Evolutionary conservation across 768 basidiomycete genomes (phyloP), one percentile per base, ranked within the genome.

Genomic region (Phylloporus arenicola): DNA sequence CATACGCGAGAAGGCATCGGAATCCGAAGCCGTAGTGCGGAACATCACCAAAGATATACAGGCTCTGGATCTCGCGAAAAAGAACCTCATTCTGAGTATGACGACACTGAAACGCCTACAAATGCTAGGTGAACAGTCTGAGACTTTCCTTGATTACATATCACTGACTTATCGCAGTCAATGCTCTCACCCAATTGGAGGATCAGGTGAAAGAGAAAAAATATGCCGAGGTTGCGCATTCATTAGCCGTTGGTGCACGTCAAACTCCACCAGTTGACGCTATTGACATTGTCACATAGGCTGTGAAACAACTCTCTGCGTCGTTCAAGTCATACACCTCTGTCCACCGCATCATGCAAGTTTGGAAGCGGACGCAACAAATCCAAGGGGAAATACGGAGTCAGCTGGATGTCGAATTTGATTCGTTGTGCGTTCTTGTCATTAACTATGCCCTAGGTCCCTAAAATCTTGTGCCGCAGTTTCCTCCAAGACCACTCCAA

Each of bases 31-130:
- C 2, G 91, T 98, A 43, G 96, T 98, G 22, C 79, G 88, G 47
- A 84, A 91, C 58, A 96, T 98, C 57, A 99, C 96, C 2, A 87
- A 89, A 57, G 96, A 99, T 68, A 98, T 99, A 43, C 94, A 97
- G 65, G 81, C 87, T 5, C 76, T 99, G 29, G 96, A 98, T 66
- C 72, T 88, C 31, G 93, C 92, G 16, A 97, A 98, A 78, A 86
- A 84, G 71, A 96, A 98, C 62, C 78, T 99, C 44, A 85, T 89
- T 17, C 70, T 81, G 22, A 90, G 88, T 59, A 93, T 98, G 82
- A 94, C 88, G 6, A 85, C 84, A 2, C 69, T 98, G 59, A 92
- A 91, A 68, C 73, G 92, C 50, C 73, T 97, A 62, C 92, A 92
- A 64, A 96, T 96, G 92, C 77, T 99, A 19, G 89, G 95, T 94